Evolutionary conservation across 2,329 filamentous ascomycete species (phyloP), one percentile per base, ranked within the genome.

Genomic region (Bisporella sp.): DNA sequence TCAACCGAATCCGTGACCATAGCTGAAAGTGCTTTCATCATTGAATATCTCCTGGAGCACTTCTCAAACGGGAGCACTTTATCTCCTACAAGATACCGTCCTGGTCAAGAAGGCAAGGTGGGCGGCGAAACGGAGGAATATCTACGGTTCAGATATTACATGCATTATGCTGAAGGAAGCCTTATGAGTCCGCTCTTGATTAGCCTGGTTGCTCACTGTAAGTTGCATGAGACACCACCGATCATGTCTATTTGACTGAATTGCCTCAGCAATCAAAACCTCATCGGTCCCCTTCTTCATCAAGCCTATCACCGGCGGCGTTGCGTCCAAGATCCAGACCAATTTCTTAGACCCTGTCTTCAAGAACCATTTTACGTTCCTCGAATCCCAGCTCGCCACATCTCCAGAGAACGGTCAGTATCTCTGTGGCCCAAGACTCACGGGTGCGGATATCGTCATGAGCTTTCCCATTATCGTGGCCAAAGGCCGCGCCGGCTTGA

Each of bases 81-180:
- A 47, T 66, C 79, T 50, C 81, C 80, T 4, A 65, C 68, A 59
- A 69, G 71, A 53, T 84, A 77, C 73, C 75, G 71, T 61, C 73
- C 76, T 1, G 80, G 79, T n/a, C 71, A 74, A 62, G 78, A 83
- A 63, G 73, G 73, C 47, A 72, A 75, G 59, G 55, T 80, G 8
- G 76, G 77, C 12, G 79, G 80, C 29, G 79, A 84, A 71, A 82
- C 78, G 31, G 76, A 82, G 62, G 73, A 71, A 52, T 82, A 75
- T 72, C 64, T 81, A 66, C 72, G 79, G 46, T 81, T 75, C 64
- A 73, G 76, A 62, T 87, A 89, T 64, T 81, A 81, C 58, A 79
- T 96, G 75, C 86, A 96, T 66, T 96, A 91, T 67, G 76, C 81
- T 5, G 92, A 96, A 70, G 92, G 91, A 8, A 88, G 80, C 54